A percentile compares a stretch with the other conserved stretches of the same genome.
Evolutionary conservation across 805 yeast species (phyloP).

Genomic region (Wickerhamia fluorescens): DNA sequence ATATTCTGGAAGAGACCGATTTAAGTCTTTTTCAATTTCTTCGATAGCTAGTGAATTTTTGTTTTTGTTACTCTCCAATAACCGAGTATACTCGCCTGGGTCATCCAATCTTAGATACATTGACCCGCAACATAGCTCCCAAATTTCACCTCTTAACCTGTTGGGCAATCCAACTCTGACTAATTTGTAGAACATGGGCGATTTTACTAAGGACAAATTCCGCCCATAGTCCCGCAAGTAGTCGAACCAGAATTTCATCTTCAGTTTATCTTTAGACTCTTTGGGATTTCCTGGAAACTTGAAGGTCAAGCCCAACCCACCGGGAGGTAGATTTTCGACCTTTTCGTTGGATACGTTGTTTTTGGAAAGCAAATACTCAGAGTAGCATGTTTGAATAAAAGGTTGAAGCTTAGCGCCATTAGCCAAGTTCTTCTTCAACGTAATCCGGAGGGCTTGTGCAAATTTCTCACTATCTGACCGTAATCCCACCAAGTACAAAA

Average conservation of each 20-base stretch:
- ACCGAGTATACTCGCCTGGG: conserved; percentile 48
- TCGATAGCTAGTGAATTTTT: conserved; percentile 79
- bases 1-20: conserved; percentile 92
- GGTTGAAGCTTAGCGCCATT: conserved; percentile 56
- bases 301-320: conserved; percentile 81
- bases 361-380: conserved; percentile 71
- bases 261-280: conserved; percentile 70
- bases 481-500: conserved; percentile 72
- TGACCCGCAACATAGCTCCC: conserved; percentile 91
- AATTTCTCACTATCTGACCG: conserved; percentile 75
- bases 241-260: conserved; percentile 91
- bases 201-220: conserved; percentile 66
- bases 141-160: conserved; percentile 86
- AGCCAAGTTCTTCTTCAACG: conserved; percentile 55
- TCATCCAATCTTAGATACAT: conserved; percentile 64
- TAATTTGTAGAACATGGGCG: conserved; percentile 72
- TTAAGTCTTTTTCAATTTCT: conserved; percentile 93
- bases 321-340: conserved; percentile 53
- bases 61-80: conserved; percentile 56
- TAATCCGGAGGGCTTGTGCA: conserved; percentile 57
- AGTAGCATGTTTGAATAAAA: conserved; percentile 67
- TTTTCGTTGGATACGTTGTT: conserved; percentile 40
- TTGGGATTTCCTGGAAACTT: conserved; percentile 88
- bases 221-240: conserved; percentile 79
- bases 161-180: conserved; percentile 93